Percentiles rank a stretch among this genome's conserved stretches.
These are phyloP conservation scores for Scleromitrula shiraiana DNA, from an alignment of 2,329 filamentous ascomycete species.

Conservation along the genomic window DNA sequence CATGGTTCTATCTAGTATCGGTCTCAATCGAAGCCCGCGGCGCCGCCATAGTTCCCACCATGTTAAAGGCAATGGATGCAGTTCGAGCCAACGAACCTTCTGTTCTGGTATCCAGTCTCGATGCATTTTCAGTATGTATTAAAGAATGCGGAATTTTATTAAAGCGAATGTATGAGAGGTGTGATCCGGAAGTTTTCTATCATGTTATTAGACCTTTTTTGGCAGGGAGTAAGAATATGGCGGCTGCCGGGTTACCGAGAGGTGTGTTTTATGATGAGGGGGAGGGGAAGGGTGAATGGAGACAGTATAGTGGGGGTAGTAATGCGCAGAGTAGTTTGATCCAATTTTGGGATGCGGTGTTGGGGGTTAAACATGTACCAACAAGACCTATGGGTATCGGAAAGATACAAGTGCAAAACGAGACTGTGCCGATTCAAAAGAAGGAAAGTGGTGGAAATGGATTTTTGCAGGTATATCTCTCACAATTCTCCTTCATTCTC, in stretches of 20 bases:
- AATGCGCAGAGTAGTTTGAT: constrained; percentile 91
- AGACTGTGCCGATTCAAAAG: constrained; percentile 12
- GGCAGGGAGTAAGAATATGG: constrained; percentile 91
- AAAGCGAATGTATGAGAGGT: constrained; percentile 81
- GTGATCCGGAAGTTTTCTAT: constrained; percentile 82
- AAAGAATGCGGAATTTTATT: constrained; percentile 60
- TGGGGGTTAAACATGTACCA: constrained; percentile 68
- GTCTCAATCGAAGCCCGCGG: constrained; percentile 83
- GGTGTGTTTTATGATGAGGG: constrained; percentile 81
- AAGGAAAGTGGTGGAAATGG: constrained; percentile 12
- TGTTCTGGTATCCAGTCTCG: constrained; percentile 55
- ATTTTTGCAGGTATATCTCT: constrained; percentile 18
- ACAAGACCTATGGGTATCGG: constrained; percentile 24
- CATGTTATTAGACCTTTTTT: constrained; percentile 81
- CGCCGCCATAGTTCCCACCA: constrained; percentile 64
- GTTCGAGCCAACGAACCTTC: constrained; percentile 52
- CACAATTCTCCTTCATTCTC: not conserved
- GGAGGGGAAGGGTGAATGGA: constrained; percentile 56
- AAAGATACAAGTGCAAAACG: constrained; percentile 22
- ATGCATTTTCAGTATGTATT: constrained; percentile 57
- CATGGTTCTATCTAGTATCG: constrained; percentile 89
- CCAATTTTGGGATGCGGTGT: constrained; percentile 82
- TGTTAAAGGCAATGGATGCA: constrained; percentile 69
- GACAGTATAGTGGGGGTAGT: constrained; percentile 78
- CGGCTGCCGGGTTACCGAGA: constrained; percentile 67